phyloP scores from a whole-genome alignment of 208 protist genomes.

The Trypanosoma congolense region DNA sequence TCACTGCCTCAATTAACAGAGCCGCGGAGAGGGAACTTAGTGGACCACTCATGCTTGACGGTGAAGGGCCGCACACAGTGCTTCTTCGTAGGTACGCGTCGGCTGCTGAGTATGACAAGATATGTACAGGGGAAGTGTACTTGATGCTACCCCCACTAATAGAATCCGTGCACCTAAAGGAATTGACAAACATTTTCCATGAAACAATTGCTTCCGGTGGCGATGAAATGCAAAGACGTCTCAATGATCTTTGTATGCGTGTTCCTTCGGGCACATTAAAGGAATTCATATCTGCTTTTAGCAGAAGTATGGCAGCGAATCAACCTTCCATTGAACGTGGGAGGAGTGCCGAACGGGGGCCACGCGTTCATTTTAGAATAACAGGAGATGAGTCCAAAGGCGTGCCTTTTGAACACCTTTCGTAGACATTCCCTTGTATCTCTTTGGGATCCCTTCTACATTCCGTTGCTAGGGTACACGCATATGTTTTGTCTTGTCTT shows the following conservation, averaged over 20 bases:
- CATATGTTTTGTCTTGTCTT: no score
- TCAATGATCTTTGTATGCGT: constrained; percentile 36
- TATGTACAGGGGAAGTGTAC: constrained; percentile 39
- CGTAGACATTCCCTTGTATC: no score
- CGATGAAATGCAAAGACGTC: constrained; percentile 31
- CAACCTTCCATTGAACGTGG: background rate
- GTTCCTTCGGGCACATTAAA: constrained; percentile 34
- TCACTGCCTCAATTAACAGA: constrained; percentile 52
- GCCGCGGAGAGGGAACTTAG: constrained; percentile 33
- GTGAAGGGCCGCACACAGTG: constrained; percentile 45
- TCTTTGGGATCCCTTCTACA: no score
- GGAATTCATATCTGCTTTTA: constrained; percentile 48
- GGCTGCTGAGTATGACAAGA: constrained; percentile 26
- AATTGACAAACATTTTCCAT: constrained; percentile 35
- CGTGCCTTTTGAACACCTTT: no score
- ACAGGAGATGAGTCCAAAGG: constrained; percentile 46
- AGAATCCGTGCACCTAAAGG: constrained; percentile 36
- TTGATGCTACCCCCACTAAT: constrained; percentile 55
- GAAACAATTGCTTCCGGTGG: constrained; percentile 7
- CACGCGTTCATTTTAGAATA: constrained; percentile 67
- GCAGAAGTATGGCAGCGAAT: constrained; percentile 19
- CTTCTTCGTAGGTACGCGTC: constrained; percentile 59
- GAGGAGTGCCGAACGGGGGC: constrained; percentile 5
- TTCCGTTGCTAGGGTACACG: no score
- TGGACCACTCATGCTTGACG: constrained; percentile 52